Percentiles rank a stretch among this genome's conserved stretches.
Evolutionary conservation across 139 green algal species (phyloP).

Genomic region (Microglena sp.): DNA sequence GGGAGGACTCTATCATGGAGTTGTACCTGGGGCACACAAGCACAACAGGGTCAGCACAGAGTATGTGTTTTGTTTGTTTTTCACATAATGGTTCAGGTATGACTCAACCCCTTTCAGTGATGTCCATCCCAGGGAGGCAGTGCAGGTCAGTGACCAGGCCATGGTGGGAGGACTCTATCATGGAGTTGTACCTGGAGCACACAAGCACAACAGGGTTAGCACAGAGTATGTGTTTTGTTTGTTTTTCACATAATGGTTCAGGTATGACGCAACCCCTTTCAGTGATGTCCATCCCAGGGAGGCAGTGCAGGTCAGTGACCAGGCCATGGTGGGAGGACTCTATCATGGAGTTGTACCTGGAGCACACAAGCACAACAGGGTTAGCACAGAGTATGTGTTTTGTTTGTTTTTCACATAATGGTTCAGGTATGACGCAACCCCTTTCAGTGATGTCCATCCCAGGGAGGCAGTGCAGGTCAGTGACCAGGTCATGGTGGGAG

Average conservation of each 20-base stretch:
- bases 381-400: too few relatives aligned
- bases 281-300: conserved; percentile 55
- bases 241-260: too few relatives aligned
- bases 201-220: too few relatives aligned
- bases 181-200: conserved; percentile 32
- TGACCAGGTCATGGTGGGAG: conserved; percentile 52
- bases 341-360: conserved; percentile 38
- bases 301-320: conserved; percentile 70
- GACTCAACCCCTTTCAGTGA: too few relatives aligned
- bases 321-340: conserved; percentile 51
- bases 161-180: conserved; percentile 53
- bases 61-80: too few relatives aligned
- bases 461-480: conserved; percentile 70
- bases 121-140: conserved; percentile 63
- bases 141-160: conserved; percentile 57
- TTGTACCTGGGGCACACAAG: conserved; percentile 22
- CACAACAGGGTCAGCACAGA: too few relatives aligned
- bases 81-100: too few relatives aligned
- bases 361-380: background rate
- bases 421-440: too few relatives aligned
- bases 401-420: too few relatives aligned
- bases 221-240: too few relatives aligned
- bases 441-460: conserved; percentile 52
- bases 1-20: conserved; percentile 49
- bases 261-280: too few relatives aligned